Percentiles rank a stretch among this genome's conserved stretches.
phyloP scores from a whole-genome alignment of 2,329 filamentous ascomycete genomes.

The Xylaria sp. region DNA sequence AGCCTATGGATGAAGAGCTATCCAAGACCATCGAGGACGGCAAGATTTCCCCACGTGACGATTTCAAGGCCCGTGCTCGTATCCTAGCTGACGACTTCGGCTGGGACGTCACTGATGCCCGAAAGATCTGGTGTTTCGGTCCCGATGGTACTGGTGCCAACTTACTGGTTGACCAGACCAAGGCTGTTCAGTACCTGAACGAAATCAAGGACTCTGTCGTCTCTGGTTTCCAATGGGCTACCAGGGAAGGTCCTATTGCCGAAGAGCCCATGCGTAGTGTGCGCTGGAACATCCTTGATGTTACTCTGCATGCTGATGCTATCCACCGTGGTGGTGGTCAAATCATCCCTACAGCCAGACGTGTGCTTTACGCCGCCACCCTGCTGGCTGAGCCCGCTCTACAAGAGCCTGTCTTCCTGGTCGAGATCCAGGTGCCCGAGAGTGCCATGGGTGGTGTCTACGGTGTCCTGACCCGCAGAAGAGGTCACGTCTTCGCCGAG shows the following conservation, averaged over 20 bases:
- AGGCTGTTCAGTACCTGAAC: constrained; percentile 99
- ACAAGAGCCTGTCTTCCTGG: constrained; percentile 97
- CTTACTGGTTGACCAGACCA: constrained; percentile 99
- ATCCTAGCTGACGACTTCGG: constrained; percentile 94
- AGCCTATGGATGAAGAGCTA: constrained; percentile 93
- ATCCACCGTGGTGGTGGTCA: constrained; percentile 99
- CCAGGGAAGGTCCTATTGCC: constrained; percentile 94
- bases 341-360: constrained; percentile 96
- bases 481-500: constrained; percentile 99
- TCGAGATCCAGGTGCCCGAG: constrained; percentile 99
- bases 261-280: constrained; percentile 98
- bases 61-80: constrained; percentile 98
- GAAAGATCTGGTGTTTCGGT: constrained; percentile 99
- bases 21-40: constrained; percentile 88
- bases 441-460: constrained; percentile 99
- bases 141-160: constrained; percentile 98
- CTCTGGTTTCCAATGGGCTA: constrained; percentile 99
- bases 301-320: constrained; percentile 98
- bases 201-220: constrained; percentile 99
- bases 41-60: constrained; percentile 94
- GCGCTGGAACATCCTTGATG: constrained; percentile 99
- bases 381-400: constrained; percentile 92
- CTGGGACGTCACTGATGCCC: constrained; percentile 99
- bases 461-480: constrained; percentile 94
- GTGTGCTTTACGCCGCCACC: constrained; percentile 93